Conservation (phyloP, 306 rosid species). For the Rosa persica region DNA sequence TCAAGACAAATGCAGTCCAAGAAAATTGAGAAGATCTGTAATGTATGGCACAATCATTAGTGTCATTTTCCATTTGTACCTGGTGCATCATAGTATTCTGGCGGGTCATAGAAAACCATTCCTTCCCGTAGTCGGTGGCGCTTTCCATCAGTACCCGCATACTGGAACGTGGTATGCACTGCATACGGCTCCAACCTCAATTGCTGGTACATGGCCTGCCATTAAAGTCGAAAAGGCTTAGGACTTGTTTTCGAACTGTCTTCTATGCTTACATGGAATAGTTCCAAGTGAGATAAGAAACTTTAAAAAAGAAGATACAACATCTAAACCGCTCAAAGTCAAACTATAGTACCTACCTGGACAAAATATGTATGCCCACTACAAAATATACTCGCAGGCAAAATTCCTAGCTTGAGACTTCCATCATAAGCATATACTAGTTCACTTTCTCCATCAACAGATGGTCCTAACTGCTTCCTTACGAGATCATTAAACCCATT, state of each 20-base stretch:
- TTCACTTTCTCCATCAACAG: constrained; percentile 67
- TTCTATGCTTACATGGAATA: constrained; percentile 9
- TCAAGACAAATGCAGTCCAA: constrained; percentile 19
- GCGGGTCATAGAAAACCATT: constrained; percentile 87
- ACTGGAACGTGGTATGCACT: constrained; percentile 90
- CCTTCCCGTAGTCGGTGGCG: constrained; percentile 95
- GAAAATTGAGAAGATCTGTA: constrained; percentile 11
- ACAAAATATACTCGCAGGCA: constrained; percentile 89
- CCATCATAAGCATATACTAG: constrained; percentile 93
- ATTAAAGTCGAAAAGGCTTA: constrained; percentile 28
- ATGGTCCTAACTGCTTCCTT: constrained; percentile 70
- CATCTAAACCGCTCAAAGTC: constrained; percentile 7
- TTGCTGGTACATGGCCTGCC: constrained; percentile 86
- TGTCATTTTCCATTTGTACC: constrained; percentile 39
- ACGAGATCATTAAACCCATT: constrained; percentile 81
- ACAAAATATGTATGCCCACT: constrained; percentile 98
- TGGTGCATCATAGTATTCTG: constrained; percentile 79
- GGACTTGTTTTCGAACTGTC: constrained; percentile 5
- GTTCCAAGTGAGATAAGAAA: constrained; percentile 15
- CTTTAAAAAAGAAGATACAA: constrained; percentile 13
- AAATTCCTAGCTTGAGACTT: constrained; percentile 78
- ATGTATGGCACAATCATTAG: constrained; percentile 10
- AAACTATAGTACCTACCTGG: constrained; percentile 52
- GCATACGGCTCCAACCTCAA: constrained; percentile 89
- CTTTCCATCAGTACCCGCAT: constrained; percentile 92